Conservation (phyloP, 257 asterid species). For the Linderniella brevidens region DNA sequence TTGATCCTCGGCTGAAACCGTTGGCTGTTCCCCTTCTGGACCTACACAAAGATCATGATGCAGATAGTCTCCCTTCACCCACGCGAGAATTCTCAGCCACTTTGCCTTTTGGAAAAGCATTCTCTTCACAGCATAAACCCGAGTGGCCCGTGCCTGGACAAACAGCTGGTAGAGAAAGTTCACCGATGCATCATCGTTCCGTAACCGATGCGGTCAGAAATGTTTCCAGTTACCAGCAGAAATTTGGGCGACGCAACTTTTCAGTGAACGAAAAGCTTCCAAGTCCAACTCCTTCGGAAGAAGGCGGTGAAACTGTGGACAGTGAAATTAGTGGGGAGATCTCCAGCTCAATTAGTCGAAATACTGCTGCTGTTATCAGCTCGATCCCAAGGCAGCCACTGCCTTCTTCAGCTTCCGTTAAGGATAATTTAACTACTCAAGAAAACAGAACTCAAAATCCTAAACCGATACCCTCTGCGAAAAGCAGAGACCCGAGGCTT, state of each 20-base stretch:
- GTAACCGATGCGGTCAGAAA: conserved; percentile 91
- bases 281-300: conserved; percentile 97
- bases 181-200: conserved; percentile 57
- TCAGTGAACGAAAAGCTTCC: conserved; percentile 55
- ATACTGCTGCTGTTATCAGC: conserved; percentile 15
- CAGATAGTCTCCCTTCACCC: conserved; percentile 93
- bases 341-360: conserved; percentile 34
- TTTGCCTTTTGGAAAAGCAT: conserved; percentile 37
- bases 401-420: conserved; percentile 25
- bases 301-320: conserved; percentile 41
- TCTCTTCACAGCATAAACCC: conserved; percentile 32
- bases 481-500: conserved; percentile 90
- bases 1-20: conserved; percentile 38
- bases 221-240: conserved; percentile 91
- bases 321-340: conserved; percentile 58
- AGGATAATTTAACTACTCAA: conserved; percentile 22
- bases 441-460: conserved; percentile 23
- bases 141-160: conserved; percentile 61
- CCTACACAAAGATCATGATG: conserved; percentile 90
- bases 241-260: conserved; percentile 54
- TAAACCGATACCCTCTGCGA: conserved; percentile 27
- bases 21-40: conserved; percentile 62
- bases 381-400: conserved; percentile 16
- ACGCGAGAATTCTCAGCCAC: conserved; percentile 47
- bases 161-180: conserved; percentile 24